These are phyloP conservation scores for Echria macrotheca DNA, from an alignment of 495 filamentous ascomycete genomes.

Conservation along the genomic window DNA sequence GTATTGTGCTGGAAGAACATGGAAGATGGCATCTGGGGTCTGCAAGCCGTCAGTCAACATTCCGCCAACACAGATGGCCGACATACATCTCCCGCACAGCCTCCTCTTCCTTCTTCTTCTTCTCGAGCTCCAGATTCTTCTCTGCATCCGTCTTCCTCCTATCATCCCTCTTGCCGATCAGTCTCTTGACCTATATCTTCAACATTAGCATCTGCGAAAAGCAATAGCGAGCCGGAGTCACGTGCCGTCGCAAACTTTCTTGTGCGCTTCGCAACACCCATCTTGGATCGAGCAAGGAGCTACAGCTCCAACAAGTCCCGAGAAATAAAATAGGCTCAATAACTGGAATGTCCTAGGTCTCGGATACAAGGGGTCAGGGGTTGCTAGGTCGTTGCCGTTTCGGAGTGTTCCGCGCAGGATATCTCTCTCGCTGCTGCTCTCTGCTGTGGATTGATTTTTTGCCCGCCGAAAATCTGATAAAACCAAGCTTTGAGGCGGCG, in stretches of 20 bases:
- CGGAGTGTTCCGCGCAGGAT: neutral
- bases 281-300: slow-evolving; percentile 15
- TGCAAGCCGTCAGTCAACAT: slow-evolving; percentile 25
- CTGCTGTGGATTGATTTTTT: too few relatives aligned
- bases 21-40: slow-evolving; percentile 70
- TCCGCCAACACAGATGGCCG: neutral
- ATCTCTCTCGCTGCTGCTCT: too few relatives aligned
- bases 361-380: neutral
- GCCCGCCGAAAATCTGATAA: too few relatives aligned
- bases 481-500: neutral
- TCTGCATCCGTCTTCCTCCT: slow-evolving; percentile 55
- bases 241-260: slow-evolving; percentile 29
- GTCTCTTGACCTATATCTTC: slow-evolving; percentile 50
- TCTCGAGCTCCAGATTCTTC: slow-evolving; percentile 44
- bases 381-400: neutral
- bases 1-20: slow-evolving; percentile 97
- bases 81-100: slow-evolving; percentile 62
- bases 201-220: too few relatives aligned
- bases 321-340: too few relatives aligned
- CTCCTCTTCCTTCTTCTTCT: slow-evolving; percentile 54
- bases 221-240: too few relatives aligned
- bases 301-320: neutral
- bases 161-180: slow-evolving; percentile 58
- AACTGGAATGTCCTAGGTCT: too few relatives aligned
- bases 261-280: slow-evolving; percentile 30